Evolutionary conservation across 441 rosid genomes (phyloP).

Genomic region (Melastoma candidum): DNA sequence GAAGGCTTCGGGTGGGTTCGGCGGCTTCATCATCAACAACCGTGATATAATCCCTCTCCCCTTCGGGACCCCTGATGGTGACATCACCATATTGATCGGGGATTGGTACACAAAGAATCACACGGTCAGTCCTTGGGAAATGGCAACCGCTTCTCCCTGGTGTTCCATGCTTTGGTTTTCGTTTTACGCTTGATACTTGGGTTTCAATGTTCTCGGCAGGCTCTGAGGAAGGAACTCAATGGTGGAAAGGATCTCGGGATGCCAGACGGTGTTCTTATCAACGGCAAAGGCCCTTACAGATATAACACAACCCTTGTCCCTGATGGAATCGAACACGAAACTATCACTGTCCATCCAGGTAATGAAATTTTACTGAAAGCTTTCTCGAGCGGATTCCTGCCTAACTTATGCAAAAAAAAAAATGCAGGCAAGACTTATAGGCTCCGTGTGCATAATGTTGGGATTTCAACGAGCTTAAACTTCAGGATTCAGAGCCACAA

Average conservation of each 20-base stretch:
- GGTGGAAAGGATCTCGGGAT: slow-evolving; percentile 7
- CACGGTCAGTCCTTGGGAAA: slow-evolving; percentile 4
- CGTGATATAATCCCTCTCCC: slow-evolving; percentile 5
- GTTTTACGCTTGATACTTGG: background rate
- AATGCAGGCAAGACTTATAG: slow-evolving; percentile 78
- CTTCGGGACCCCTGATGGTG: slow-evolving; percentile 4
- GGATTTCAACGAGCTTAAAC: slow-evolving; percentile 78
- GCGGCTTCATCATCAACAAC: slow-evolving; percentile 9
- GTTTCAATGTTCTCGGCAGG: background rate
- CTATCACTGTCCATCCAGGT: slow-evolving; percentile 3
- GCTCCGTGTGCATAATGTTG: slow-evolving; percentile 78
- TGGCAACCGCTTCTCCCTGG: background rate
- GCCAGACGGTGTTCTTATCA: slow-evolving; percentile 7
- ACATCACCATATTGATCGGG: slow-evolving; percentile 4
- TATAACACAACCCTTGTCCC: slow-evolving; percentile 5
- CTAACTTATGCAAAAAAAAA: too few species aligned
- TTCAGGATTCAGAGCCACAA: slow-evolving; percentile 90
- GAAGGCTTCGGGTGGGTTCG: slow-evolving; percentile 8
- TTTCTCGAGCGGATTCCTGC: too few species aligned
- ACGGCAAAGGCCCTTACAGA: slow-evolving; percentile 9
- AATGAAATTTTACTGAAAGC: background rate
- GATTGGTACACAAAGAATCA: slow-evolving; percentile 8
- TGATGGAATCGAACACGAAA: slow-evolving; percentile 1
- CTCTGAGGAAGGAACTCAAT: slow-evolving; percentile 9
- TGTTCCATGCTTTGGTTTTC: background rate